A percentile compares a stretch with the other conserved stretches of the same genome.
Conservation (phyloP, 495 filamentous ascomycete species). For the Xylaria bambusicola region DNA sequence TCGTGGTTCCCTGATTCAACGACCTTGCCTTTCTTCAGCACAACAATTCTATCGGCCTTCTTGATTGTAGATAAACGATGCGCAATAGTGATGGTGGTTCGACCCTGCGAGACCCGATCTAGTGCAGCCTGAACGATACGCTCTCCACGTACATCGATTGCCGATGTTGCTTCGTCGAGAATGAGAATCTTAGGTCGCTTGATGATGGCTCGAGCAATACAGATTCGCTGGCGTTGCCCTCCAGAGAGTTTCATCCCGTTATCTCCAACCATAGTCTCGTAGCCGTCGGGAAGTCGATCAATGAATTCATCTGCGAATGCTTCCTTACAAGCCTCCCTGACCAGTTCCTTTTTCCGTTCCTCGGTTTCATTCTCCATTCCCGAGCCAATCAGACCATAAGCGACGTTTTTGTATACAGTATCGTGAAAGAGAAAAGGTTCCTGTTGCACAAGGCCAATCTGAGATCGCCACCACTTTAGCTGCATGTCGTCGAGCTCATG, state of each 20-base stretch:
- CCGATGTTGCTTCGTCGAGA: conserved; percentile 82
- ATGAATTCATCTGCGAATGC: conserved; percentile 63
- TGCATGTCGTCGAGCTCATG: conserved; percentile 57
- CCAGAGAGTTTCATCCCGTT: conserved; percentile 56
- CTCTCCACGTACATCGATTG: conserved; percentile 74
- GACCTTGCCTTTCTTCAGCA: conserved; percentile 61
- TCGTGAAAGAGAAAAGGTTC: conserved; percentile 77
- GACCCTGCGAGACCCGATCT: conserved; percentile 64
- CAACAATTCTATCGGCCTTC: conserved; percentile 69
- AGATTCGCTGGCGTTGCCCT: conserved; percentile 67
- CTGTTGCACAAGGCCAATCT: conserved; percentile 71
- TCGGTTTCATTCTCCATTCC: conserved; percentile 54
- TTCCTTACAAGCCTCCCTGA: conserved; percentile 59
- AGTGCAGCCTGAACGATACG: conserved; percentile 70
- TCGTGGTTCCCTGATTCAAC: conserved; percentile 74
- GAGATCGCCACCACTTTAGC: conserved; percentile 65
- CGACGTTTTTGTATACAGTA: conserved; percentile 66
- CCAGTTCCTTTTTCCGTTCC: conserved; percentile 53
- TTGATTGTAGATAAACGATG: conserved; percentile 72
- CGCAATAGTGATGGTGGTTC: conserved; percentile 77
- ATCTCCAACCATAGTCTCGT: conserved; percentile 54
- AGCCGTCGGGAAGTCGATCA: conserved; percentile 59
- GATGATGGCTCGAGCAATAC: conserved; percentile 70
- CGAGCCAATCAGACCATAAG: conserved; percentile 61
- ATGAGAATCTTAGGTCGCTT: conserved; percentile 77